Evolutionary conservation across 441 rosid genomes (phyloP), one percentile per base, ranked within the genome.

Genomic region (Cnidoscolus chayamansa): DNA sequence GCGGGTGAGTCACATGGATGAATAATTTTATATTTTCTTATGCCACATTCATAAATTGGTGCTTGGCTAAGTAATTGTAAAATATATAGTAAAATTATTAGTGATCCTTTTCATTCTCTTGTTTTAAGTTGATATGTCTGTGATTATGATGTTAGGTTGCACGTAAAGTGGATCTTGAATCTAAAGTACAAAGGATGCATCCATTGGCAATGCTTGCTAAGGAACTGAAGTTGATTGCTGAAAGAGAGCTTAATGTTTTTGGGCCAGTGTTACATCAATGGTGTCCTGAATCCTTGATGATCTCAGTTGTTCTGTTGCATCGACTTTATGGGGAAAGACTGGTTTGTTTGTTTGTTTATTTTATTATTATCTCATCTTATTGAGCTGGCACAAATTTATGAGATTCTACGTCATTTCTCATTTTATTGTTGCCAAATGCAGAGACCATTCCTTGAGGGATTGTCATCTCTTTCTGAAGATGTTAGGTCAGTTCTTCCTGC

Each of bases 131-230:
- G 31, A 68, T 64, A 11, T 73, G 64, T 48, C 67, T 56, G 59
- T 80, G 51, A 80, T 76, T 53, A 59, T 80, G 51, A 80, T 76
- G 65, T 65, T 80, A 96, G 98, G 96, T 82, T 74, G 88, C 86
- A 68, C 83, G 84, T 77, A 77, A 83, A 78, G 67, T 88, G 63
- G 84, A 84, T 70, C 78, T 85, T 80, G 90, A 84, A 79, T 86
- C 88, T 74, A 82, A 84, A 79, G 84, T 74, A 73, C 86, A 84
- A 75, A 85, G 84, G 77, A 77, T 59, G 13, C 97, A 89, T 81
- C 94, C 93, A 71, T 84, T 96, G 79, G 93, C 94, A 76, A 74
- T 90, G 77, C 96, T 96, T 72, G 99, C 96, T 70, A 84, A 86
- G 78, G 97, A 92, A 82, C 84, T 96, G 67, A 83, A 84, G 75